Base-by-base conservation (phyloP, 2,329 filamentous ascomycete genomes). In the Sporothrix pseudoabietina region DNA sequence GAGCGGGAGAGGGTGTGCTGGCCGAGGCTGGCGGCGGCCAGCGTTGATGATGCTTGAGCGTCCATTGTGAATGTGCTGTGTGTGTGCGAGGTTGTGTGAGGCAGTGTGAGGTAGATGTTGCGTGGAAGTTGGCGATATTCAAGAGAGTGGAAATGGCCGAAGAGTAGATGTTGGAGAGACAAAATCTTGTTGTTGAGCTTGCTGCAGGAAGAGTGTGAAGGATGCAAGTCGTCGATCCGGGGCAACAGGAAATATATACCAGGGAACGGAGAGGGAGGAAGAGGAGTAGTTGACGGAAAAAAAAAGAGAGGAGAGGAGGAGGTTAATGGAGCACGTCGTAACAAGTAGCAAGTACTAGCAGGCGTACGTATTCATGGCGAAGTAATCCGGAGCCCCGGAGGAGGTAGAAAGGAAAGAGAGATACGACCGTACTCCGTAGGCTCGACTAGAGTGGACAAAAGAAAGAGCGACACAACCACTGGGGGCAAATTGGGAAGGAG, bases 191-290 rank as follows among this genome's bases (percentile, higher is more conserved):
- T 49, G 44, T 49, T 49, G 63, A 16, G 52, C 52, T 71, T 71
- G 52, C 30, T 57, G 49, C 22, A 69, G 32, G 22, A 26, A 61
- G 22, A 44, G 55, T 52, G 26, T n/a, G 39, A 66, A 55, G 71
- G 30, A 49, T 47, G 57, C 55, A 65, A 59, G 39, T n/a, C 10
- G 61, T 55, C 44, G 35, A 72, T 68, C 68, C 66, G 52, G 52
- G 52, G 68, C 32, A n/a, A 26, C 52, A 30, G 52, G 49, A 19
- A n/a, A 41, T 70, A 70, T 59, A 70, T 70, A 70, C 66, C 49
- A n/a, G 30, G 44, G 22, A 47, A 47, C 22, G 22, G 44, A 14
- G 63, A 19, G 16, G 49, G 19, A 22, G 19, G 19, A 41, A 1
- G 30, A 68, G 22, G 30, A 16, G 30, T 49, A 16, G 30, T 49